phyloP scores from a whole-genome alignment of 2,329 filamentous ascomycete species.

The Clonostachys solani region DNA sequence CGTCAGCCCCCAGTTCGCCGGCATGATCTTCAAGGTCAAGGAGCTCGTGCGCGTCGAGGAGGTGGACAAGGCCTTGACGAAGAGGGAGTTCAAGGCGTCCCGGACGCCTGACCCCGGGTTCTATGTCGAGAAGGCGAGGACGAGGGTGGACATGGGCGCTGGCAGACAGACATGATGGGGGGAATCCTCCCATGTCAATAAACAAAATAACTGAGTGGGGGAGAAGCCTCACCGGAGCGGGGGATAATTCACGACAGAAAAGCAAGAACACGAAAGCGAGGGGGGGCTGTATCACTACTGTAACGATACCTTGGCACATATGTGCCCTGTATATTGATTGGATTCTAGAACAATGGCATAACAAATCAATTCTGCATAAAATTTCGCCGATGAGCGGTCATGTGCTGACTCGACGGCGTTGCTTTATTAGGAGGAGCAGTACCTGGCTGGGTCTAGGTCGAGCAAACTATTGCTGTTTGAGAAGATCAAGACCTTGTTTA shows the following conservation, averaged over 20 bases:
- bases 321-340: background rate
- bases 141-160: conserved; percentile 11
- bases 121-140: conserved; percentile 61
- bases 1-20: conserved; percentile 74
- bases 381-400: background rate
- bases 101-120: conserved; percentile 77
- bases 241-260: too few species aligned
- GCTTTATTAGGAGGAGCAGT: too few species aligned
- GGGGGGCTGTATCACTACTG: too few species aligned
- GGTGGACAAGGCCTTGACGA: conserved; percentile 61
- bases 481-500: too few species aligned
- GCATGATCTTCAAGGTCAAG: conserved; percentile 92
- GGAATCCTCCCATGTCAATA: too few species aligned
- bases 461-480: too few species aligned
- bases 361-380: background rate
- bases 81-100: conserved; percentile 64
- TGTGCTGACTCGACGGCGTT: background rate
- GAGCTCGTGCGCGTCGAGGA: conserved; percentile 82
- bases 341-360: background rate
- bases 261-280: too few species aligned
- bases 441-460: too few species aligned
- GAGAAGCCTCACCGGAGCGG: too few species aligned
- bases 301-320: too few species aligned
- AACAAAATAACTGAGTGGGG: too few species aligned
- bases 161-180: conserved; percentile 2